Conservation (phyloP, 306 rosid species). For the Sicyos baderoa region DNA sequence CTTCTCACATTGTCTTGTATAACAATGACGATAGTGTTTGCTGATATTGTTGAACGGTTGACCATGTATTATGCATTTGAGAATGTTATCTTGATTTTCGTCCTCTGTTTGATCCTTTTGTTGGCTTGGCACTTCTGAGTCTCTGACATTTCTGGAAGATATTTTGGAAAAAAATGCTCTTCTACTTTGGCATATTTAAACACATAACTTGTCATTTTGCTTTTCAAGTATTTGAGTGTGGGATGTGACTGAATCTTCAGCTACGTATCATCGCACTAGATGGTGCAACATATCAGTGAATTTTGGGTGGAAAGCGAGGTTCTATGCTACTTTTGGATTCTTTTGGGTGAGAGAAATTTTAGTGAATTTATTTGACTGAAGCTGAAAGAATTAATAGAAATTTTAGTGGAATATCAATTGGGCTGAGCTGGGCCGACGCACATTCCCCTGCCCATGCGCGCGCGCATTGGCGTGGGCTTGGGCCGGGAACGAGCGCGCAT, state of each 20-base stretch:
- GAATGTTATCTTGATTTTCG: not conserved
- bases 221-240: not conserved
- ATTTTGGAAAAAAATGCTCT: not conserved
- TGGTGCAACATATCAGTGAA: not conserved
- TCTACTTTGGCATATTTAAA: not conserved
- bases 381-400: no score
- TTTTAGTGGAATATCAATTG: no score
- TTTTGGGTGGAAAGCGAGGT: no score
- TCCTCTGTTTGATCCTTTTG: not conserved
- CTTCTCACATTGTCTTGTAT: slow-evolving; percentile 2
- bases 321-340: no score
- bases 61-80: no score
- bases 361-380: no score
- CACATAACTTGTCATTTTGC: not conserved
- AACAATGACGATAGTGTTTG: not conserved
- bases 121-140: not conserved
- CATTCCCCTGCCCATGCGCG: no score
- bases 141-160: not conserved
- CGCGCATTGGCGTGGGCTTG: no score
- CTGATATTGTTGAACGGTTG: not conserved
- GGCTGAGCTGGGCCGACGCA: no score
- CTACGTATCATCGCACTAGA: not conserved
- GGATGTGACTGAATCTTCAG: not conserved
- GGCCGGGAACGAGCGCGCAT: no score
- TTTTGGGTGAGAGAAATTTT: no score